These are phyloP conservation scores for Aspergillus sojae DNA, from an alignment of 2,329 filamentous ascomycete genomes.

Conservation along the genomic window DNA sequence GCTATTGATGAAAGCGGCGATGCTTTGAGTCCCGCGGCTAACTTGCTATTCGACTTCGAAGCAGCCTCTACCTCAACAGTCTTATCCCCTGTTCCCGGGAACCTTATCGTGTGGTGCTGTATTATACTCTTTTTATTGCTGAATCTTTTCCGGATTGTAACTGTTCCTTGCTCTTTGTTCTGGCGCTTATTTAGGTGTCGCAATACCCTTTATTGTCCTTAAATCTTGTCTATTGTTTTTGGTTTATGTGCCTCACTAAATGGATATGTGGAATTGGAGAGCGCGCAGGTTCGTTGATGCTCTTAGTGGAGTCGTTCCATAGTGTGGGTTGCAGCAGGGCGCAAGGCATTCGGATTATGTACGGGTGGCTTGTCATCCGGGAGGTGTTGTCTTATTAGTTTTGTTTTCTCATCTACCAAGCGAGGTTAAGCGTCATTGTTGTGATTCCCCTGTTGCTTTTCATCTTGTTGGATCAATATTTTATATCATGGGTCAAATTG, in stretches of 20 bases:
- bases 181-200: neutral
- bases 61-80: neutral
- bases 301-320: slow-evolving; percentile 7
- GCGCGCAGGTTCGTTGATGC: slow-evolving; percentile 22
- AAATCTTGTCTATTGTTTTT: slow-evolving; percentile 4
- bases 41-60: neutral
- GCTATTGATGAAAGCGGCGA: neutral
- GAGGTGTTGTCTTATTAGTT: slow-evolving; percentile 1
- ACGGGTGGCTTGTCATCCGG: neutral
- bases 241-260: neutral
- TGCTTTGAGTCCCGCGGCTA: neutral
- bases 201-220: slow-evolving; percentile 9
- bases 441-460: slow-evolving; percentile 22
- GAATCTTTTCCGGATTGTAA: neutral
- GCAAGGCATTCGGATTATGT: slow-evolving; percentile 1
- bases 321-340: neutral
- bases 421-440: slow-evolving; percentile 11
- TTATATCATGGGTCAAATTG: slow-evolving; percentile 6
- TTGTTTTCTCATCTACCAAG: slow-evolving; percentile 1
- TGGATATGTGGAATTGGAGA: slow-evolving; percentile 4
- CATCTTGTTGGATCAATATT: slow-evolving; percentile 1
- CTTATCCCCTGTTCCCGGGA: neutral
- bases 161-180: slow-evolving; percentile 1
- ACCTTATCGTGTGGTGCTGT: neutral
- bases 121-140: slow-evolving; percentile 5